These are phyloP conservation scores for Plantago major DNA, from an alignment of 257 asterid species.

Conservation along the genomic window DNA sequence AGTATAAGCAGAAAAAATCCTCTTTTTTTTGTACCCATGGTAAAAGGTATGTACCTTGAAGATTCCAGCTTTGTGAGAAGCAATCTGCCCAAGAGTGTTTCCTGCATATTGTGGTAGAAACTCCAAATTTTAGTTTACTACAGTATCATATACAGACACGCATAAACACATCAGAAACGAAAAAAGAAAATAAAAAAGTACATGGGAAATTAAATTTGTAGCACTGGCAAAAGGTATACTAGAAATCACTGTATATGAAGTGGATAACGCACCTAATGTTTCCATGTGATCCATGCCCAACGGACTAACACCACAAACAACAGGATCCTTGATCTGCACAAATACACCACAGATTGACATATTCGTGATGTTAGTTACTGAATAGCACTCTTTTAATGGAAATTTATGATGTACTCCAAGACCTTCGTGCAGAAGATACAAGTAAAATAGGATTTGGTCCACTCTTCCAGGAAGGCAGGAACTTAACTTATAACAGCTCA, in stretches of 20 bases:
- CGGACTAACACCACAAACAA: slow-evolving; percentile 87
- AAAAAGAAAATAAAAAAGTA: not conserved
- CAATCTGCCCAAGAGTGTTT: slow-evolving; percentile 63
- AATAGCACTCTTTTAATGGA: slow-evolving; percentile 12
- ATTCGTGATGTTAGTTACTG: too few relatives aligned
- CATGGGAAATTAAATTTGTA: not conserved
- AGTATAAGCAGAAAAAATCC: slow-evolving; percentile 13
- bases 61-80: slow-evolving; percentile 93
- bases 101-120: slow-evolving; percentile 28
- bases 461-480: not conserved
- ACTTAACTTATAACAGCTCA: slow-evolving; percentile 1
- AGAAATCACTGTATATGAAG: not conserved
- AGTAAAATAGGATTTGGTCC: slow-evolving; percentile 1
- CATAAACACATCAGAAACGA: not conserved
- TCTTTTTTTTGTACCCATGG: slow-evolving; percentile 12
- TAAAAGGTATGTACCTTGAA: slow-evolving; percentile 52
- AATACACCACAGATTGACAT: slow-evolving; percentile 8
- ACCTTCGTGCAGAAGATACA: not conserved
- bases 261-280: slow-evolving; percentile 53
- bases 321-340: slow-evolving; percentile 69
- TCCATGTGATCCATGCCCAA: slow-evolving; percentile 98
- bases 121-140: slow-evolving; percentile 13
- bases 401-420: not conserved
- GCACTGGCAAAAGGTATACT: not conserved
- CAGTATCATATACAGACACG: not conserved